A percentile compares a stretch with the other conserved stretches of the same genome.
Evolutionary conservation across 208 protist species (phyloP).

Genomic region (Angomonas ambiguus): DNA sequence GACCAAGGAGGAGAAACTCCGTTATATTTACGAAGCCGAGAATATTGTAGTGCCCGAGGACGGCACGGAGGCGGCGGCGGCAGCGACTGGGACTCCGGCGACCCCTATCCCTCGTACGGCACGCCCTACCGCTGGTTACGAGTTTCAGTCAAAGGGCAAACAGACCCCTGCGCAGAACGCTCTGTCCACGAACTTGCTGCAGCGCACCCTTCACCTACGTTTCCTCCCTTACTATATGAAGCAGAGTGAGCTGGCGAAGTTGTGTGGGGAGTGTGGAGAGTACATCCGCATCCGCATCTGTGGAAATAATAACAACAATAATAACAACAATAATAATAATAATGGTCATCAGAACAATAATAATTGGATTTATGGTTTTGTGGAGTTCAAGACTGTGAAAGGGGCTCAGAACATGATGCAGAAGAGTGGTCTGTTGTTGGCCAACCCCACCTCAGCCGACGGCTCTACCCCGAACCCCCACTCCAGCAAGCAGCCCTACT

Average conservation of each 20-base stretch:
- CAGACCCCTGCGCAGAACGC: too few relatives aligned
- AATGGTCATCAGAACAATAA: background rate
- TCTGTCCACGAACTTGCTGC: conserved; percentile 47
- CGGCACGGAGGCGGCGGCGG: too few relatives aligned
- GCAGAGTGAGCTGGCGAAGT: conserved; percentile 53
- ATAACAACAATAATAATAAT: conserved; percentile 10
- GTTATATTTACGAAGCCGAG: conserved; percentile 34
- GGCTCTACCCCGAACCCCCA: background rate
- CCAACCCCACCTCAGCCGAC: conserved; percentile 23
- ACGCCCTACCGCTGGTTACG: too few relatives aligned
- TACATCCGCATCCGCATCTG: conserved; percentile 70
- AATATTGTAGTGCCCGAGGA: too few relatives aligned
- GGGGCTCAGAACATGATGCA: conserved; percentile 44
- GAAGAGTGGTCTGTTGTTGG: conserved; percentile 46
- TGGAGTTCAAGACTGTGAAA: conserved; percentile 45
- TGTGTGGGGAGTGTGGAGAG: conserved; percentile 54
- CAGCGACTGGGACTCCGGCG: too few relatives aligned
- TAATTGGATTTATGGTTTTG: conserved; percentile 70
- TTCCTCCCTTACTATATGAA: conserved; percentile 53
- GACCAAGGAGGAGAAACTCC: conserved; percentile 45
- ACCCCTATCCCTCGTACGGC: too few relatives aligned
- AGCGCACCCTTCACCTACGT: conserved; percentile 63
- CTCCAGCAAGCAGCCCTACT: conserved; percentile 26
- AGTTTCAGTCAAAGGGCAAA: too few relatives aligned
- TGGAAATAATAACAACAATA: conserved; percentile 41